Conservation (phyloP, 179 eudicot genomes). For the Amaranthus tricolor region DNA sequence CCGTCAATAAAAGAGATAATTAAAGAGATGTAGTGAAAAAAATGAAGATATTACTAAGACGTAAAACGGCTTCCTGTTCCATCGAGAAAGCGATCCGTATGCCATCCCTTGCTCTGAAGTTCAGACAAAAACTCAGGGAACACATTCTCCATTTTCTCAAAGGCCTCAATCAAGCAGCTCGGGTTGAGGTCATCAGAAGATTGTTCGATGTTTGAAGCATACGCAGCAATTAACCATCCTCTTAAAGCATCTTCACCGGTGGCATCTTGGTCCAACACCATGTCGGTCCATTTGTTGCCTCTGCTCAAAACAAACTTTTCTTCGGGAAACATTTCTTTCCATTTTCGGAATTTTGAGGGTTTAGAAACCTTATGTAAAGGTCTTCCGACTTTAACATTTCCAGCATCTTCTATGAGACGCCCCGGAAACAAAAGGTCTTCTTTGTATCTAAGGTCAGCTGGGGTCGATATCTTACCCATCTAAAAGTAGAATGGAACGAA, state of each 20-base stretch:
- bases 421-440: slow-evolving; percentile 90
- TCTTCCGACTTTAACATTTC: slow-evolving; percentile 83
- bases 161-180: slow-evolving; percentile 47
- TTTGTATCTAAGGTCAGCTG: slow-evolving; percentile 83
- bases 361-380: slow-evolving; percentile 55
- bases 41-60: slow-evolving; percentile 22
- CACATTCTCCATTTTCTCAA: slow-evolving; percentile 67
- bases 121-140: slow-evolving; percentile 58
- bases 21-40: no score
- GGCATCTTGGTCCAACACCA: slow-evolving; percentile 80
- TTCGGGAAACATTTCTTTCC: slow-evolving; percentile 64
- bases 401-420: slow-evolving; percentile 77
- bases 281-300: slow-evolving; percentile 57
- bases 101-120: slow-evolving; percentile 84
- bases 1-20: no score
- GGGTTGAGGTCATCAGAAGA: slow-evolving; percentile 27
- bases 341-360: slow-evolving; percentile 63
- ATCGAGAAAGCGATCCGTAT: slow-evolving; percentile 94
- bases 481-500: slow-evolving; percentile 22
- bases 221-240: slow-evolving; percentile 95
- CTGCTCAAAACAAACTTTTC: slow-evolving; percentile 69
- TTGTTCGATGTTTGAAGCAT: slow-evolving; percentile 47
- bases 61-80: slow-evolving; percentile 81
- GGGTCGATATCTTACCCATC: slow-evolving; percentile 75
- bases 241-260: slow-evolving; percentile 89